Evolutionary conservation across 140 eudicot genomes (phyloP), one percentile per base, ranked within the genome.

Genomic region (Oenanthe javanica): DNA sequence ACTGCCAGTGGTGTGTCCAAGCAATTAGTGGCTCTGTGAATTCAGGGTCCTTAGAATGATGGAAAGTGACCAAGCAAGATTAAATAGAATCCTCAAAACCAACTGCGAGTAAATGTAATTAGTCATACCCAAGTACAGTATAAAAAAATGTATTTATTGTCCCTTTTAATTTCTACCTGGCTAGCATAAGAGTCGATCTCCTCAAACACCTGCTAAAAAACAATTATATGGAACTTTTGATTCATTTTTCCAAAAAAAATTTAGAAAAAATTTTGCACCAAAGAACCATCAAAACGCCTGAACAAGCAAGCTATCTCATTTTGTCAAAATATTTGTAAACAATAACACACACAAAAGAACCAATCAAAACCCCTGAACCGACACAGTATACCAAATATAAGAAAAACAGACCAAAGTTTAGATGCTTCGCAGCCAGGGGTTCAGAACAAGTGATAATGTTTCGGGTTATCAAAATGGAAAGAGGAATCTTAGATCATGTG

Each of bases 1-100:
- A 38, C 38, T 23, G 76, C 46, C 76, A 14, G 76, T 79, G 76
- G 75, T 46, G 57, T 78, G 70, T 72, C 73, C 67, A 78, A 40
- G 78, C 11, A 6, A n/a, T 25, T 79, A 48, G 82, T 79, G 82
- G 76, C 57, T 47, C 77, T 64, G 76, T 19, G 11, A 47, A 23
- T 27, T 79, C 73, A 75, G 79, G 82, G 36, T 31, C 36, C 36
- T 31, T 31, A 31, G 36, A 31, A 31, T 31, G 36, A 31, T 31
- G 36, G 36, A 31, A 23, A 79, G 63, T 46, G 47, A 46, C 1
- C 40, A 36, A 63, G 75, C 47, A 63, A 79, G 47, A 79, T 63
- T 61, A 11, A 47, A 79, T 9, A 48, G 11, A 64, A 8, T 46
- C 59, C 75, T n/a, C 6, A 7, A 45, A 27, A 23, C 31, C 43